Conservation (phyloP, 306 rosid species). For the Sesbania bispinosa region DNA sequence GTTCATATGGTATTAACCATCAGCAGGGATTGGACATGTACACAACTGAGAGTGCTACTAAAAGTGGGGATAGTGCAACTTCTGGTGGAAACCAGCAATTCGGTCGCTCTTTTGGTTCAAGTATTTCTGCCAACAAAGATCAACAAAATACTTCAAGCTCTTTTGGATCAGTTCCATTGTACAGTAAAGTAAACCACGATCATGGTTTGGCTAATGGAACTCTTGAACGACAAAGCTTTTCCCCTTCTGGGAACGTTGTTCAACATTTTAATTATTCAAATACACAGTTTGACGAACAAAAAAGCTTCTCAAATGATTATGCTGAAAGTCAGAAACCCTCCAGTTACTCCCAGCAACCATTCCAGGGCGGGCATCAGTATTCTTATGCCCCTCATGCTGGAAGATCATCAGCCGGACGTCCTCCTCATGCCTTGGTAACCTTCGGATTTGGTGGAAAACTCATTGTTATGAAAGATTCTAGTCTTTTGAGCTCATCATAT, state of each 20-base stretch:
- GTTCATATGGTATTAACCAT: constrained; percentile 33
- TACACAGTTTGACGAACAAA: constrained; percentile 39
- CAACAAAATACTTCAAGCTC: constrained; percentile 50
- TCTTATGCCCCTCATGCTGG: constrained; percentile 52
- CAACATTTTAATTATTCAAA: constrained; percentile 55
- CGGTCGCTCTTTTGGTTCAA: constrained; percentile 44
- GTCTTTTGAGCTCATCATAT: constrained; percentile 40
- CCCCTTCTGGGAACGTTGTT: constrained; percentile 37
- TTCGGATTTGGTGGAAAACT: constrained; percentile 95
- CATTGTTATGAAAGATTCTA: constrained; percentile 62
- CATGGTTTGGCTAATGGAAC: constrained; percentile 45
- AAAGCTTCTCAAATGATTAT: constrained; percentile 38
- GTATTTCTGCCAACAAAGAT: constrained; percentile 30
- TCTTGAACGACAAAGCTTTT: constrained; percentile 41
- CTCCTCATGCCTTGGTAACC: constrained; percentile 76
- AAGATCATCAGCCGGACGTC: constrained; percentile 78
- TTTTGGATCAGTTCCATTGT: constrained; percentile 43
- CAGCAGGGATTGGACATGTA: constrained; percentile 40
- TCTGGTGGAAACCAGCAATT: constrained; percentile 43
- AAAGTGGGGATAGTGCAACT: constrained; percentile 22
- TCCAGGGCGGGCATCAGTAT: constrained; percentile 48
- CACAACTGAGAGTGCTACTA: constrained; percentile 30
- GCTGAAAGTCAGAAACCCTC: constrained; percentile 45
- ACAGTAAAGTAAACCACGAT: constrained; percentile 48
- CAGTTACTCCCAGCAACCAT: constrained; percentile 47